Evolutionary conservation across 495 filamentous ascomycete genomes (phyloP), one percentile per base, ranked within the genome.

Genomic region (Chaetomium cochliodes): DNA sequence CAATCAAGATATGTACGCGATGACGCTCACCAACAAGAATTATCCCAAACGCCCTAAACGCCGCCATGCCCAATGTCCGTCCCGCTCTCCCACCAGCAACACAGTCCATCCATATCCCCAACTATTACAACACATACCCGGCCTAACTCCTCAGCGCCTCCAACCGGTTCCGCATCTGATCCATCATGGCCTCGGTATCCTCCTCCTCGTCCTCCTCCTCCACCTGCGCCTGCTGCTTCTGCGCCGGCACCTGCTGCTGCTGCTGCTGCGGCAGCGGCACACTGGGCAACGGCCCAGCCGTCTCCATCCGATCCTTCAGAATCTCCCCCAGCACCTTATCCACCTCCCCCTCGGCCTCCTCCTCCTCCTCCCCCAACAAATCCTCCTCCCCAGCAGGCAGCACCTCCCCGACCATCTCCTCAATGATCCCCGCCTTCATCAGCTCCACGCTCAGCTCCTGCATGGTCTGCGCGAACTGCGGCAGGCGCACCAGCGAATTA

Each of bases 351-450:
- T 97, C 92, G 5, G 88, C 92, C 79, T 96, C 93, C 73, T 94
- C 92, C 20, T 90, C 91, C 75, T 96, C 93, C 25, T 90, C 91
- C 23, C 86, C 73, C 41, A 90, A 62, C 60, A 87, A 81, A 47
- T 86, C 84, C 26, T 75, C 76, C 23, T 77, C 76, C 23, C 76
- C 76, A 69, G 88, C 85, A n/a, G 92, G 92, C 67, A 97, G 76
- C 47, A 82, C 86, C 73, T 98, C 94, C 49, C 86, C 89, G 15
- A 96, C 87, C 88, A 97, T 97, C 80, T 98, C 94, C 78, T 98
- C 94, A 64, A 98, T 97, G 66, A 98, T 93, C 4, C 96, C 94
- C 2, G 94, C 93, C 76, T 89, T 93, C 65, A 97, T 88, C 70
- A 98, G 76, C 80, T 98, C 94, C 57, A 87, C 81, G 62, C 87